These are phyloP conservation scores for Novymonas esmeraldas DNA, from an alignment of 208 protist genomes.

Conservation along the genomic window DNA sequence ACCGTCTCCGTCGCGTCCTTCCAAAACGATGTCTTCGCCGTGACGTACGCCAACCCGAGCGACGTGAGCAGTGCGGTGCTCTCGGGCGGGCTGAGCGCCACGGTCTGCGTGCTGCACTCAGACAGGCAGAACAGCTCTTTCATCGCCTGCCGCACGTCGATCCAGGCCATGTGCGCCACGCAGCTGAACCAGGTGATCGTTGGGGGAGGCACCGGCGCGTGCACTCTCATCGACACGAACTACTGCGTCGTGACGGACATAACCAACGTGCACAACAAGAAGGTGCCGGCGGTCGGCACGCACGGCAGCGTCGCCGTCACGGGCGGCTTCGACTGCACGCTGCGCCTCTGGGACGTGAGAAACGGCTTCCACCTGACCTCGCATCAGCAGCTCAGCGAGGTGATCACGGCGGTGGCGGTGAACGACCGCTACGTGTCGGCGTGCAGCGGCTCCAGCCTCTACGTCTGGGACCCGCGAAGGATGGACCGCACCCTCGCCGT, in stretches of 20 bases:
- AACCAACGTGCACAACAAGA: constrained; percentile 75
- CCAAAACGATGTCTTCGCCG: constrained; percentile 89
- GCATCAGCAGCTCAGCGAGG: constrained; percentile 61
- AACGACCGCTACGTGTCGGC: constrained; percentile 67
- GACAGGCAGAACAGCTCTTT: constrained; percentile 87
- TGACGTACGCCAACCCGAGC: constrained; percentile 73
- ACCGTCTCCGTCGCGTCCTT: constrained; percentile 86
- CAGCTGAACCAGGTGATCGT: constrained; percentile 73
- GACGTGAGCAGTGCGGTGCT: constrained; percentile 82
- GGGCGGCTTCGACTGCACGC: constrained; percentile 81
- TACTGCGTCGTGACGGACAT: constrained; percentile 67
- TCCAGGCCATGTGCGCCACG: constrained; percentile 85
- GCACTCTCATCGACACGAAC: constrained; percentile 76
- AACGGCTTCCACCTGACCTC: constrained; percentile 62
- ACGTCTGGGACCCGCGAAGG: constrained; percentile 85
- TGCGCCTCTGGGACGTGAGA: constrained; percentile 85
- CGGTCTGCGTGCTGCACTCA: constrained; percentile 87
- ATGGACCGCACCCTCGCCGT: constrained; percentile 55
- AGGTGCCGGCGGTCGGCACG: constrained; percentile 84
- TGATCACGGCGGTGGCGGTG: constrained; percentile 81
- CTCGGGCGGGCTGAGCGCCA: constrained; percentile 84
- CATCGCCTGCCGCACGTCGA: constrained; percentile 81
- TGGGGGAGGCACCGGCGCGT: constrained; percentile 79
- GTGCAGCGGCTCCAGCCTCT: constrained; percentile 81
- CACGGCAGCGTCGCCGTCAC: constrained; percentile 68